These are phyloP conservation scores for Dendryphion nanum DNA, from an alignment of 2,329 filamentous ascomycete species.

Conservation along the genomic window DNA sequence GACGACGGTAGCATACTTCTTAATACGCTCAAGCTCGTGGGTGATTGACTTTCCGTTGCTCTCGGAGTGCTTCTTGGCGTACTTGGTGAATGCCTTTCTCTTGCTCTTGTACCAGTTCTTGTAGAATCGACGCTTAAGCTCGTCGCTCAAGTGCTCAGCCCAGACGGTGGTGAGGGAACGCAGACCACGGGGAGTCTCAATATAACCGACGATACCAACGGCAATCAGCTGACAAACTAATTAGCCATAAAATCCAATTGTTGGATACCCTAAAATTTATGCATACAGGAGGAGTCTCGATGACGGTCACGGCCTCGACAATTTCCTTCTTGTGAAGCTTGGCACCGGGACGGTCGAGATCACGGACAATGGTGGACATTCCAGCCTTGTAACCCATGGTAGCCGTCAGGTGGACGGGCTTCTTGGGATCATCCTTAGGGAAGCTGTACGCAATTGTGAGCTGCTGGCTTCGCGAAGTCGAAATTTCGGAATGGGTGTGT, in stretches of 20 bases:
- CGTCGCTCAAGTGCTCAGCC: constrained; percentile 98
- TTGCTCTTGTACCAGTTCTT: constrained; percentile 99
- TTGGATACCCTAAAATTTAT: constrained; percentile 32
- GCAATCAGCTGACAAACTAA: constrained; percentile 80
- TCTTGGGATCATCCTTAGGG: constrained; percentile 99
- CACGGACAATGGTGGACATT: constrained; percentile 99
- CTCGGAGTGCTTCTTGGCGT: constrained; percentile 99
- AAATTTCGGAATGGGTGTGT: constrained; percentile 11
- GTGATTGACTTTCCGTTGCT: constrained; percentile 85
- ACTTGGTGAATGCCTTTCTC: constrained; percentile 99
- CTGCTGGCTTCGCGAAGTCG: constrained; percentile 5
- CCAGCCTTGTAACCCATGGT: constrained; percentile 99
- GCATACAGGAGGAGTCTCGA: constrained; percentile 64
- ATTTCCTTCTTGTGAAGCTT: constrained; percentile 88
- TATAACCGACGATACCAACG: constrained; percentile 99
- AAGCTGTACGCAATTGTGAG: constrained; percentile 61
- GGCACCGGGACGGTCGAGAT: constrained; percentile 97
- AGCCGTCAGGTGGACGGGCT: constrained; percentile 97
- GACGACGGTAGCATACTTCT: constrained; percentile 99
- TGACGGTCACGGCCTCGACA: constrained; percentile 43
- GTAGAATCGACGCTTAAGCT: constrained; percentile 99
- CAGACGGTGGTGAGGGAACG: constrained; percentile 99
- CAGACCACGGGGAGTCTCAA: constrained; percentile 98
- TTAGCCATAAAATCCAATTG: constrained; percentile 14
- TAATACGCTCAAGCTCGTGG: constrained; percentile 98